Conservation (phyloP, 257 asterid genomes). For the Solanum paucissectum region DNA sequence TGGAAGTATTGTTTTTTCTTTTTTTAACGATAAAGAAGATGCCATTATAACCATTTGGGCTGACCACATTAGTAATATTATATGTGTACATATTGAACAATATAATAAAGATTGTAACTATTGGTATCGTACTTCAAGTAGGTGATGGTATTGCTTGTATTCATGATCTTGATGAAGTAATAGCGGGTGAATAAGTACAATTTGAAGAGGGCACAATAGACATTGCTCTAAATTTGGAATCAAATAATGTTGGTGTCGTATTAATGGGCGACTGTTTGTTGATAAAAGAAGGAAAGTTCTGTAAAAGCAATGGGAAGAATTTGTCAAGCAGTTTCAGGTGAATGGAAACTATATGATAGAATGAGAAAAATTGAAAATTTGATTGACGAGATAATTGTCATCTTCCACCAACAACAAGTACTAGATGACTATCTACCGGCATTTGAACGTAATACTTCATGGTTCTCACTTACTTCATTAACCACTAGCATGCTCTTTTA, state of each 20-base stretch:
- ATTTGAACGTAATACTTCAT: too few relatives aligned
- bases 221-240: background rate
- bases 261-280: background rate
- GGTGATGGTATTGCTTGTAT: too few relatives aligned
- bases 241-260: background rate
- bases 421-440: background rate
- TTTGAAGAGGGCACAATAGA: too few relatives aligned
- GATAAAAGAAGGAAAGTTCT: too few relatives aligned
- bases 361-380: background rate
- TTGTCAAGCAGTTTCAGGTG: background rate
- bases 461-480: background rate
- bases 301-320: background rate
- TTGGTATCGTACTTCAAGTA: too few relatives aligned
- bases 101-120: too few relatives aligned
- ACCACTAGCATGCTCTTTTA: background rate
- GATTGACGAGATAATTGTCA: background rate
- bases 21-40: too few relatives aligned
- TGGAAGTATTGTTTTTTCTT: background rate
- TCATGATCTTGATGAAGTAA: background rate
- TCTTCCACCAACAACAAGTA: background rate
- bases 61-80: background rate
- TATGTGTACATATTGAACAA: too few relatives aligned
- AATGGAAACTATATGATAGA: background rate
- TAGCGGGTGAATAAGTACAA: background rate
- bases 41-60: too few relatives aligned